Percentiles rank a stretch among this genome's conserved stretches.
These are phyloP conservation scores for Syzygium oleosum DNA, from an alignment of 345 rosid genomes.

Conservation along the genomic window DNA sequence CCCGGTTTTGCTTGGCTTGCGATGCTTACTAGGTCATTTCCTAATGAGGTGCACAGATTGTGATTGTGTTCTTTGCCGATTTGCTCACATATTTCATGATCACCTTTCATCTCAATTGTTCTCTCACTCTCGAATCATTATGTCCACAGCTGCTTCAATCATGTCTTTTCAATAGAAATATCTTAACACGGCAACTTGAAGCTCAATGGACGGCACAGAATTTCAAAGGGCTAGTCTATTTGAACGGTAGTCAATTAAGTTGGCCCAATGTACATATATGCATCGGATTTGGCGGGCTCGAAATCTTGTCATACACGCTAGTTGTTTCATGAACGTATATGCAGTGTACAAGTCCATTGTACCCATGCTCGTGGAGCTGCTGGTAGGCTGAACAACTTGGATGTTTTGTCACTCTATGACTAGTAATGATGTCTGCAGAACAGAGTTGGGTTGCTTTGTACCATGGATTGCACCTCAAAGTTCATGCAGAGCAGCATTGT, in stretches of 20 bases:
- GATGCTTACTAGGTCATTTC: neutral
- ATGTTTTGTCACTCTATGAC: neutral
- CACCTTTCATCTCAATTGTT: neutral
- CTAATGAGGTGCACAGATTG: neutral
- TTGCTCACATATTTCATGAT: neutral
- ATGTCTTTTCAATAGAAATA: neutral
- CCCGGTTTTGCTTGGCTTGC: neutral
- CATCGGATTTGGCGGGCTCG: neutral
- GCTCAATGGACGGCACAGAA: neutral
- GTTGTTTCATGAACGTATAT: neutral
- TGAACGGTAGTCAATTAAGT: neutral
- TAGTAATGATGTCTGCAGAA: neutral
- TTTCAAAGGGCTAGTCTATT: neutral
- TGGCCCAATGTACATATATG: neutral
- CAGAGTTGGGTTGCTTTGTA: neutral
- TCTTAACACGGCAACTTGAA: neutral
- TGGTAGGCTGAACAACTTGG: neutral
- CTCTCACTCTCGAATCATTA: neutral
- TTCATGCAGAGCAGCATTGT: neutral
- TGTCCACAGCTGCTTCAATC: neutral
- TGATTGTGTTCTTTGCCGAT: neutral
- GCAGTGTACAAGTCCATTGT: neutral
- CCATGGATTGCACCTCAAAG: neutral
- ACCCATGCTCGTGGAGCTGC: slow-evolving; percentile 1
- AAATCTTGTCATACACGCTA: neutral